These are phyloP conservation scores for Xylaria sp. DNA, from an alignment of 2,329 filamentous ascomycete species.

Conservation along the genomic window DNA sequence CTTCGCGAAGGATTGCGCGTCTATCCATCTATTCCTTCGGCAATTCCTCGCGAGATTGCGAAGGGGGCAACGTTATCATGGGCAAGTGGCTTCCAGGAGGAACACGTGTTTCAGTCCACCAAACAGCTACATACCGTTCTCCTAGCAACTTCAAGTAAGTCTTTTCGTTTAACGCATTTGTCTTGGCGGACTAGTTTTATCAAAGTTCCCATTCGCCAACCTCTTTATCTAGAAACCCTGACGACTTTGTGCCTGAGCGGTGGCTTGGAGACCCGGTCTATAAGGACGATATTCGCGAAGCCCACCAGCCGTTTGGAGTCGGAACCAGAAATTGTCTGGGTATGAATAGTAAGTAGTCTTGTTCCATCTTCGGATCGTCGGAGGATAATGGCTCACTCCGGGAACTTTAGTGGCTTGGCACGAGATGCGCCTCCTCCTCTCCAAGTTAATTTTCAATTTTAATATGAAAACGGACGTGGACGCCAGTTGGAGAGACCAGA, in stretches of 20 bases:
- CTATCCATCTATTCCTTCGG: conserved; percentile 33
- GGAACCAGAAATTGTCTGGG: conserved; percentile 34
- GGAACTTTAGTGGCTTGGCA: conserved; percentile 25
- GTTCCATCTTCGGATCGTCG: neutral
- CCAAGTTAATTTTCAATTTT: conserved; percentile 28
- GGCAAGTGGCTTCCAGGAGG: conserved; percentile 31
- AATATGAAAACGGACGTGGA: conserved; percentile 24
- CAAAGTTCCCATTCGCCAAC: neutral
- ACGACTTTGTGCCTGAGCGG: conserved; percentile 29
- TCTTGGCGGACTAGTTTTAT: neutral
- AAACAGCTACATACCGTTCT: conserved; percentile 28
- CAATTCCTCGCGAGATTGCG: conserved; percentile 30
- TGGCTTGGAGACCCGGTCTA: conserved; percentile 27
- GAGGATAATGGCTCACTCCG: neutral
- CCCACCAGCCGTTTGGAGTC: conserved; percentile 29
- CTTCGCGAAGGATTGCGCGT: conserved; percentile 35
- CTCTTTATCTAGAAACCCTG: conserved; percentile 23
- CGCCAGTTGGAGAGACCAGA: conserved; percentile 26
- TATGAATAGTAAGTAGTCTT: conserved; percentile 27
- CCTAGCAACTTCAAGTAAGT: conserved; percentile 23
- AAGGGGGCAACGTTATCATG: conserved; percentile 34
- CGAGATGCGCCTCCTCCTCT: conserved; percentile 30
- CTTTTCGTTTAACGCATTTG: neutral
- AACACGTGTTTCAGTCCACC: conserved; percentile 30
- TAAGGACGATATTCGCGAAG: conserved; percentile 25